phyloP scores from a whole-genome alignment of 371 early-diverging fungal genomes.

The Syncephalis plumigaleata region DNA sequence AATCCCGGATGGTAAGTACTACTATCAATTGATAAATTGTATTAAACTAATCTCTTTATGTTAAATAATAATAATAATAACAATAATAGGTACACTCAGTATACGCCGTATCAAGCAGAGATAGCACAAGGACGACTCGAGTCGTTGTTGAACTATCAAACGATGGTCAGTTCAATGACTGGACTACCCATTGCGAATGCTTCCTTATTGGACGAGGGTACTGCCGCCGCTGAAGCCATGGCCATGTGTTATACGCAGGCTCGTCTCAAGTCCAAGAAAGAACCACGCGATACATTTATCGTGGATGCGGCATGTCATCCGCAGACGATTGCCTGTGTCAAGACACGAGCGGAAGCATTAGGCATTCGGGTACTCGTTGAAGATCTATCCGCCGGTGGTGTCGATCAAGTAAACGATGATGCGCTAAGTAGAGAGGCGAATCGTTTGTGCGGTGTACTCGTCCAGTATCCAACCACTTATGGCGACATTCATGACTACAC shows the following conservation, averaged over 20 bases:
- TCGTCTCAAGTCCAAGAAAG: conserved; percentile 24
- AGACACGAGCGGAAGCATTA: conserved; percentile 86
- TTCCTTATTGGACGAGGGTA: conserved; percentile 91
- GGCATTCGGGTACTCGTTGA: conserved; percentile 75
- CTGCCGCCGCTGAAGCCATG: conserved; percentile 97
- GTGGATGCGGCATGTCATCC: conserved; percentile 85
- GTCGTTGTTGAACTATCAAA: conserved; percentile 90
- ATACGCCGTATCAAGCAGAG: conserved; percentile 97
- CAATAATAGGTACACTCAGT: conserved; percentile 38
- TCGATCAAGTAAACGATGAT: background rate
- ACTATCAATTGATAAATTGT: conserved; percentile 60
- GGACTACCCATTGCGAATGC: conserved; percentile 92
- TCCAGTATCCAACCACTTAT: conserved; percentile 80
- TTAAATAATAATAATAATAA: too few species aligned
- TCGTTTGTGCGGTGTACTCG: background rate
- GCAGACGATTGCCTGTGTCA: conserved; percentile 83
- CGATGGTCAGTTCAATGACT: conserved; percentile 84
- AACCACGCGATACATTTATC: conserved; percentile 70
- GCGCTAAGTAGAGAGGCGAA: background rate
- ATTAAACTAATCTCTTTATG: too few species aligned
- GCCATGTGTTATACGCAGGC: conserved; percentile 63
- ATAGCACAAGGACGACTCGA: conserved; percentile 95
- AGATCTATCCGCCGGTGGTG: conserved; percentile 62
- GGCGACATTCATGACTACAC: conserved; percentile 72
- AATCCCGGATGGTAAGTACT: conserved; percentile 80